These are phyloP conservation scores for Hymenoscyphus fructigenus DNA, from an alignment of 2,329 filamentous ascomycete genomes.

Conservation along the genomic window DNA sequence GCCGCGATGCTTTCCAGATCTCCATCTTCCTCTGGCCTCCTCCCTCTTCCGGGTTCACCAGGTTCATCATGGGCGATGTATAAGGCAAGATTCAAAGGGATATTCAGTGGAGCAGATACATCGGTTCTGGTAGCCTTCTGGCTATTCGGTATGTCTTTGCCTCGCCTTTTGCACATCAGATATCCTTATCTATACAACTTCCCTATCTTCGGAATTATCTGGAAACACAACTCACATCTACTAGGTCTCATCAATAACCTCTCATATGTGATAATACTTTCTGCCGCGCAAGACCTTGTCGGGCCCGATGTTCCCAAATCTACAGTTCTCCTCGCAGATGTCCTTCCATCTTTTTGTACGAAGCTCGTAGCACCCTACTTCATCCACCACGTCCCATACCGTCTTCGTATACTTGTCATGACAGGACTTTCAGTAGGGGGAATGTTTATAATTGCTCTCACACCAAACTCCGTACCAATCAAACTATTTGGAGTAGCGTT, in stretches of 20 bases:
- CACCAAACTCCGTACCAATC: conserved; percentile 67
- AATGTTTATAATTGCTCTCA: conserved; percentile 86
- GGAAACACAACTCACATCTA: background rate
- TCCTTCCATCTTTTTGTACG: conserved; percentile 82
- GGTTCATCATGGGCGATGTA: conserved; percentile 73
- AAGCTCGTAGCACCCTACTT: conserved; percentile 93
- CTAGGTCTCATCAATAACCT: conserved; percentile 92
- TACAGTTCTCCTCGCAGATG: conserved; percentile 88
- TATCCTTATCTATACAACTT: background rate
- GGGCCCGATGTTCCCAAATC: conserved; percentile 84
- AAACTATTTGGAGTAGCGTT: conserved; percentile 84
- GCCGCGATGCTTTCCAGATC: conserved; percentile 18
- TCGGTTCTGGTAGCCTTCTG: conserved; percentile 82
- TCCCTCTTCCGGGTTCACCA: conserved; percentile 59
- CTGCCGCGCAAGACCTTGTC: conserved; percentile 91
- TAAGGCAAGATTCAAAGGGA: conserved; percentile 59
- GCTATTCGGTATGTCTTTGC: conserved; percentile 73
- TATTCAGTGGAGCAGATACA: conserved; percentile 67
- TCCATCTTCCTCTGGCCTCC: conserved; percentile 37
- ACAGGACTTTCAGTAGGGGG: conserved; percentile 74
- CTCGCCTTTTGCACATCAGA: background rate
- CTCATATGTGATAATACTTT: conserved; percentile 95
- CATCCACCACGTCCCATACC: conserved; percentile 84
- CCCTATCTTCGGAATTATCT: background rate
- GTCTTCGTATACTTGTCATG: conserved; percentile 70